phyloP scores from a whole-genome alignment of 2,329 filamentous ascomycete species.

The Colletotrichum incanum region DNA sequence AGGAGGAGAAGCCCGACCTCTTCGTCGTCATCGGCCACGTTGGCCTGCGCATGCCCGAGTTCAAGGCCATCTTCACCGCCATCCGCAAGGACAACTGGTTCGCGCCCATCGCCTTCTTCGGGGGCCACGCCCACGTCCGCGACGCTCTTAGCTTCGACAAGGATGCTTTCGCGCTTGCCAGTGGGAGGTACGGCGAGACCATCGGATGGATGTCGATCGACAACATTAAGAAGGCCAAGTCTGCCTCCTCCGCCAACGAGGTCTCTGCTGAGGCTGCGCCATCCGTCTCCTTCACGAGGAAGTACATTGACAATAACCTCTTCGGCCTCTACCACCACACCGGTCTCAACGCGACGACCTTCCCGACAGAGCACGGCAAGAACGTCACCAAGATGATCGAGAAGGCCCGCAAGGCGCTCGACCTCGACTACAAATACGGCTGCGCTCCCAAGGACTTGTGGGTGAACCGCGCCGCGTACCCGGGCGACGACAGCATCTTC shows the following conservation, averaged over 20 bases:
- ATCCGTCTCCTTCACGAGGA: conserved; percentile 76
- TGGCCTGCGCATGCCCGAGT: conserved; percentile 85
- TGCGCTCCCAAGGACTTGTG: conserved; percentile 87
- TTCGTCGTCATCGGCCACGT: conserved; percentile 92
- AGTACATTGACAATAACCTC: conserved; percentile 96
- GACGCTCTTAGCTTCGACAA: conserved; percentile 87
- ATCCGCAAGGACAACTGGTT: conserved; percentile 85
- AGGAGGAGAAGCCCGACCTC: conserved; percentile 88
- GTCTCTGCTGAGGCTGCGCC: conserved; percentile 48
- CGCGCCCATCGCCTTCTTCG: conserved; percentile 91
- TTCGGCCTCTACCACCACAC: conserved; percentile 88
- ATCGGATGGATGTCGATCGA: conserved; percentile 93
- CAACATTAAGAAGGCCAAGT: conserved; percentile 65
- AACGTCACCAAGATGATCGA: conserved; percentile 81
- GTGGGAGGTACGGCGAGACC: conserved; percentile 94
- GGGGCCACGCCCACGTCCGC: conserved; percentile 90
- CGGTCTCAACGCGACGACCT: conserved; percentile 78
- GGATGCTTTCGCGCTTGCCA: conserved; percentile 84
- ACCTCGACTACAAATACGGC: conserved; percentile 83
- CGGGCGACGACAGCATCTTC: conserved; percentile 82
- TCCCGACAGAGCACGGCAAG: conserved; percentile 81
- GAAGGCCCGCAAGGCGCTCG: conserved; percentile 77
- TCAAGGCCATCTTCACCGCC: conserved; percentile 81
- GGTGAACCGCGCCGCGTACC: conserved; percentile 85
- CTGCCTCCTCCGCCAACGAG: conserved; percentile 44